A percentile compares a stretch with the other conserved stretches of the same genome.
Conservation (phyloP, 495 filamentous ascomycete genomes). For the Baudoinia panamericana region DNA sequence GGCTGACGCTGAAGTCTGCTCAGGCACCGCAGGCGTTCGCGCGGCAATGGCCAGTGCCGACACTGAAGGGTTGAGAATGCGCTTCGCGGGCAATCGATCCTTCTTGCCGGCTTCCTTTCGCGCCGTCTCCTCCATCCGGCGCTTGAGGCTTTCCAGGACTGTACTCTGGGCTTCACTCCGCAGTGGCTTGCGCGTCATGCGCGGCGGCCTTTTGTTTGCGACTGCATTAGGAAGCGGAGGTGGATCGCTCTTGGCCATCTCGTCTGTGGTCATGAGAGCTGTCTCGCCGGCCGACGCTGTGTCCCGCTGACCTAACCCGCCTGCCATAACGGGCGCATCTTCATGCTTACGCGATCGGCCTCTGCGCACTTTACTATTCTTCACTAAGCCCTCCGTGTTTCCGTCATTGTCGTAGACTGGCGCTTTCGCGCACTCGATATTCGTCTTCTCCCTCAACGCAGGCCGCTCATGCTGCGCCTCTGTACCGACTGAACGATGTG, state of each 20-base stretch:
- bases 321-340: slow-evolving; percentile 13
- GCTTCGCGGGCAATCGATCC: no score
- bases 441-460: slow-evolving; percentile 18
- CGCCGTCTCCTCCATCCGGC: slow-evolving; percentile 16
- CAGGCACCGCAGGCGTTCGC: no score
- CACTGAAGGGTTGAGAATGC: no score
- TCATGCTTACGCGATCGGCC: slow-evolving; percentile 6
- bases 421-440: slow-evolving; percentile 7
- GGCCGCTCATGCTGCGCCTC: slow-evolving; percentile 1
- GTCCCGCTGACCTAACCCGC: slow-evolving; percentile 8
- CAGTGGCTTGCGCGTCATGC: slow-evolving; percentile 7
- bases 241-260: slow-evolving; percentile 11
- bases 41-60: no score
- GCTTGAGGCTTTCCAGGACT: slow-evolving; percentile 8
- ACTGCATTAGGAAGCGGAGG: slow-evolving; percentile 1
- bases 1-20: background rate
- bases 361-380: slow-evolving; percentile 2
- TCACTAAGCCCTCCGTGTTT: slow-evolving; percentile 11
- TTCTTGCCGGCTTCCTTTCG: slow-evolving; percentile 3
- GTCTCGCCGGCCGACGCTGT: background rate
- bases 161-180: slow-evolving; percentile 9
- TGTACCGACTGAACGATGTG: background rate
- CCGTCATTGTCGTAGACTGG: slow-evolving; percentile 12
- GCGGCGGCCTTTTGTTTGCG: slow-evolving; percentile 5
- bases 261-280: slow-evolving; percentile 4